These are phyloP conservation scores for Hibiscus mutabilis DNA, from an alignment of 345 rosid species.

Conservation along the genomic window DNA sequence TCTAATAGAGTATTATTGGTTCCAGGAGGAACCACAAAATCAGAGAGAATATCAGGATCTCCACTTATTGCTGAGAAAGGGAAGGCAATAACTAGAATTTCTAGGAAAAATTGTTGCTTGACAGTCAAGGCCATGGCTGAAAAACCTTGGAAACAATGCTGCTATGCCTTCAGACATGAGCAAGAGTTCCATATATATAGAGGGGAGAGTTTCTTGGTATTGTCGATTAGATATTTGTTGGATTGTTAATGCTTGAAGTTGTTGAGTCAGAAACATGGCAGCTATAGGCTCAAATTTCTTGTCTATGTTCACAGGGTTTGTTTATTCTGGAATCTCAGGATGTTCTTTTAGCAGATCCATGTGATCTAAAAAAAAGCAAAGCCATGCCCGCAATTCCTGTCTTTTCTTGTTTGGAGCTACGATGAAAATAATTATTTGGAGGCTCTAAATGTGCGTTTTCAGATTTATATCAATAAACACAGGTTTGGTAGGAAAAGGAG, in stretches of 20 bases:
- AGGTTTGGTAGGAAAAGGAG: no score
- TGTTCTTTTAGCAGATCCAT: background rate
- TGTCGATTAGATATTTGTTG: background rate
- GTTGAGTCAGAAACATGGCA: background rate
- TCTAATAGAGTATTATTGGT: background rate
- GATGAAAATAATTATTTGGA: background rate
- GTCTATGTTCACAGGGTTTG: background rate
- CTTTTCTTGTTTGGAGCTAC: background rate
- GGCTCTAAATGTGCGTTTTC: no score
- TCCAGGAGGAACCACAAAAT: background rate
- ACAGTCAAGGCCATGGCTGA: background rate
- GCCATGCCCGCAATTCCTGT: background rate
- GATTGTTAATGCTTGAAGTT: background rate
- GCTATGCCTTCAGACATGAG: background rate
- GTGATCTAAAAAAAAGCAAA: background rate
- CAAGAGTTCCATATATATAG: background rate
- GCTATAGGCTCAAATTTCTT: background rate
- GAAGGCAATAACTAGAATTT: background rate
- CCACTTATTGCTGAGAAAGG: background rate
- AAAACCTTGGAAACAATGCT: background rate
- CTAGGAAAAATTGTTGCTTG: background rate
- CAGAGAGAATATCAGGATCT: slow-evolving; percentile 1
- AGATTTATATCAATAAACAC: no score
- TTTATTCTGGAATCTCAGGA: background rate
- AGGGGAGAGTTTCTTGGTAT: background rate